phyloP scores from a whole-genome alignment of 495 filamentous ascomycete species.

The Alectoria sarmentosa region DNA sequence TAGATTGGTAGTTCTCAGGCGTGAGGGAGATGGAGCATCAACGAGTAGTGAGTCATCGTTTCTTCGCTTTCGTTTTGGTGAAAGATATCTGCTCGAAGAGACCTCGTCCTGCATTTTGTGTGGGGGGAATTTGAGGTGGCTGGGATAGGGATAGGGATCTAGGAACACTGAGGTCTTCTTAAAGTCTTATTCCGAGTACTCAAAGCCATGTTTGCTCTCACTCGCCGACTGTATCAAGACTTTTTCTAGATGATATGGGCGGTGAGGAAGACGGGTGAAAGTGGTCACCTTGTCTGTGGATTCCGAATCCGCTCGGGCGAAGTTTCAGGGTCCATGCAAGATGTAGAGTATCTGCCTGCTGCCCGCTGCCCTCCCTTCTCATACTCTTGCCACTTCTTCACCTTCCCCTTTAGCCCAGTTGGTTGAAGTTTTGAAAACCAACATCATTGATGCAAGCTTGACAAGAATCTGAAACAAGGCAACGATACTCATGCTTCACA shows the following conservation, averaged over 20 bases:
- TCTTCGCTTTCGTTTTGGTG: slow-evolving; percentile 40
- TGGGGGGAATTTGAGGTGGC: neutral
- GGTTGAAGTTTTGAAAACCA: neutral
- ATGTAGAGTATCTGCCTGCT: neutral
- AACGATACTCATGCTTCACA: too few relatives aligned
- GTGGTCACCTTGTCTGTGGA: neutral
- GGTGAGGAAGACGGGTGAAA: neutral
- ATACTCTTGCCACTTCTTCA: neutral
- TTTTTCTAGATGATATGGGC: neutral
- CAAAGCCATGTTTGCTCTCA: neutral
- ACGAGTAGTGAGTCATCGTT: slow-evolving; percentile 32
- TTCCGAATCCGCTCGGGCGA: neutral
- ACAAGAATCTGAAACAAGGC: neutral
- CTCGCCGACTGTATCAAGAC: too few relatives aligned
- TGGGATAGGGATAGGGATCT: neutral
- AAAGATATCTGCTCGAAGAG: slow-evolving; percentile 25
- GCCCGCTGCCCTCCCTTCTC: neutral
- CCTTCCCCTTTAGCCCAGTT: neutral
- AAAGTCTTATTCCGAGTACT: neutral
- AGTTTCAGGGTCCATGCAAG: slow-evolving; percentile 8
- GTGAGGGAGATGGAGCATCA: slow-evolving; percentile 35
- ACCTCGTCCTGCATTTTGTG: slow-evolving; percentile 13
- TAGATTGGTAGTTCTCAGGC: slow-evolving; percentile 19
- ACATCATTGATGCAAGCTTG: neutral
- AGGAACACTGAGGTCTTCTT: neutral